A percentile compares a stretch with the other conserved stretches of the same genome.
Evolutionary conservation across 495 filamentous ascomycete species (phyloP).

Genomic region (Lasiosphaeria hispida): DNA sequence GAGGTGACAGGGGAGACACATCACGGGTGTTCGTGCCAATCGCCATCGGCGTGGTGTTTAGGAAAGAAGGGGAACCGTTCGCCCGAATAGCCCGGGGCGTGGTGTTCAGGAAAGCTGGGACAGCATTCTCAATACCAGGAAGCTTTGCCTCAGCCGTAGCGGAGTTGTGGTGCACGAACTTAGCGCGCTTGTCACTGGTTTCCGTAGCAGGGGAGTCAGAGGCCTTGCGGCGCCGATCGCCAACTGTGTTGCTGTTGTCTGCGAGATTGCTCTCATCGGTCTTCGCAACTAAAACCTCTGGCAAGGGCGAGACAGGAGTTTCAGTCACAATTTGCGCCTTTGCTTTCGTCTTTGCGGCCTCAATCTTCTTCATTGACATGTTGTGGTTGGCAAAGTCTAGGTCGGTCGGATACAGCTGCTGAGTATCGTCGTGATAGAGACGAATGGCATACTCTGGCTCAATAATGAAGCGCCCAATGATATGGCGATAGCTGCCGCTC

Average conservation of each 20-base stretch:
- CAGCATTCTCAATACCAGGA: background rate
- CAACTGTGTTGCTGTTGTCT: constrained; percentile 21
- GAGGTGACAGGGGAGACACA: too few relatives aligned
- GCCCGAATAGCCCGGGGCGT: too few relatives aligned
- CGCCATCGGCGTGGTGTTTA: too few relatives aligned
- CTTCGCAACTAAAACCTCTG: constrained; percentile 1
- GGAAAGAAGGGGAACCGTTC: too few relatives aligned
- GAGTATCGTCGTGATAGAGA: constrained; percentile 63
- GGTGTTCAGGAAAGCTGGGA: too few relatives aligned
- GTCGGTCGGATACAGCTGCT: constrained; percentile 87
- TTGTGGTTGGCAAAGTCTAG: constrained; percentile 36
- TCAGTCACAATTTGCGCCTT: background rate
- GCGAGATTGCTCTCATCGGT: constrained; percentile 25
- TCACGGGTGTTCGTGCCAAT: too few relatives aligned
- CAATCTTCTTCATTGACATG: constrained; percentile 15
- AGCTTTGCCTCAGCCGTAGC: background rate
- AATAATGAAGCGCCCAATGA: constrained; percentile 65
- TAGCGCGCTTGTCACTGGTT: constrained; percentile 39
- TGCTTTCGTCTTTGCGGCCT: constrained; percentile 8
- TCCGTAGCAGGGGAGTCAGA: constrained; percentile 26
- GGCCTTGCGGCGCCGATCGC: constrained; percentile 32
- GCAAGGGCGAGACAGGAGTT: background rate
- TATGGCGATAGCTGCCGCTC: constrained; percentile 82
- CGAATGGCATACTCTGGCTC: constrained; percentile 62
- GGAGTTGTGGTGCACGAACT: constrained; percentile 32